A percentile compares a stretch with the other conserved stretches of the same genome.
phyloP scores from a whole-genome alignment of 2,329 filamentous ascomycete species.

The Colletotrichum acutatum region DNA sequence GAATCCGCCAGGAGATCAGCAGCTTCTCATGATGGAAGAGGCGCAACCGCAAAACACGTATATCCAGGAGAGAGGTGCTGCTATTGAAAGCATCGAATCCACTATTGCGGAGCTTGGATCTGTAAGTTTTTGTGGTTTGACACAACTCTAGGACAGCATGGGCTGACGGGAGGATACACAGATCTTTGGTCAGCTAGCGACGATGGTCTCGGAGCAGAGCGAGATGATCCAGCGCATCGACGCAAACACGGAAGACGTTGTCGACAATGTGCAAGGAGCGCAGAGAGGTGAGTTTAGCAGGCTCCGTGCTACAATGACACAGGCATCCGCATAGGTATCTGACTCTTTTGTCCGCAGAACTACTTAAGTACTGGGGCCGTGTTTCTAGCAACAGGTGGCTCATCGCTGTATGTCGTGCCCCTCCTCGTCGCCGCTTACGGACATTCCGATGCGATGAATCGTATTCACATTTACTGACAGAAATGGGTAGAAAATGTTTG shows the following conservation, averaged over 20 bases:
- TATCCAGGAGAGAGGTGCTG: constrained; percentile 92
- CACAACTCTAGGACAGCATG: constrained; percentile 42
- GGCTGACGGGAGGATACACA: constrained; percentile 9
- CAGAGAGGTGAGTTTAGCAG: constrained; percentile 64
- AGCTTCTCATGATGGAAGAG: constrained; percentile 93
- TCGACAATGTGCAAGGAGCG: constrained; percentile 97
- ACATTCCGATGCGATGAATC: background rate
- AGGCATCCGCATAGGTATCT: background rate
- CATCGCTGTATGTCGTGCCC: constrained; percentile 65
- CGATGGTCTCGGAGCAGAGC: constrained; percentile 97
- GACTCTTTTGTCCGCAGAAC: constrained; percentile 57
- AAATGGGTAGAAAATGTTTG: constrained; percentile 68
- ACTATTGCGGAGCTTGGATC: constrained; percentile 91
- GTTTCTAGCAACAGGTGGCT: constrained; percentile 97
- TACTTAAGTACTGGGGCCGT: constrained; percentile 96
- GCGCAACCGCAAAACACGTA: constrained; percentile 87
- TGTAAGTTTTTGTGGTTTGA: constrained; percentile 37
- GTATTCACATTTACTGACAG: constrained; percentile 9
- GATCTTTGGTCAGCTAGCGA: constrained; percentile 93
- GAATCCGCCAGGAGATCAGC: constrained; percentile 87
- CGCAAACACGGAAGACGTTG: constrained; percentile 96
- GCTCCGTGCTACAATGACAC: background rate
- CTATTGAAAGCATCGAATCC: constrained; percentile 95
- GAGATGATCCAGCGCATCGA: constrained; percentile 99
- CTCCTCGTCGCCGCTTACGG: background rate